These are phyloP conservation scores for Citrus cavaleriei DNA, from an alignment of 345 rosid genomes.

Conservation along the genomic window DNA sequence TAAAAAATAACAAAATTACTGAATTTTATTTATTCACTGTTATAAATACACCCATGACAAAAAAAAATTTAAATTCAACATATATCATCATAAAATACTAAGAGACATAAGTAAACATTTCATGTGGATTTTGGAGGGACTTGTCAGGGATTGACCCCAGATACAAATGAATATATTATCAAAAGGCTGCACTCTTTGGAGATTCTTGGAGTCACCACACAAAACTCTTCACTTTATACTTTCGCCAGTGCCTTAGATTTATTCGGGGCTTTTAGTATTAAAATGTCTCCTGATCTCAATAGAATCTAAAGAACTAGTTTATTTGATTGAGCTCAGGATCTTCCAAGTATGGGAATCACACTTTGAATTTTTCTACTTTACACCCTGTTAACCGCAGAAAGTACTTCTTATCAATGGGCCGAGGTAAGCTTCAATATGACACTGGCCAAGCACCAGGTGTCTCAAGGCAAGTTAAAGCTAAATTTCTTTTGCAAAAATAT, in stretches of 20 bases:
- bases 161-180: background rate
- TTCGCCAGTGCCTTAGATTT: background rate
- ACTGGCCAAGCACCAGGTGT: background rate
- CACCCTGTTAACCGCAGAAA: background rate
- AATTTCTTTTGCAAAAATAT: background rate
- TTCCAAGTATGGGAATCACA: background rate
- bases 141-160: slow-evolving; percentile 14
- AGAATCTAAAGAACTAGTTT: background rate
- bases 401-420: background rate
- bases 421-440: background rate
- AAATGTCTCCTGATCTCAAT: background rate
- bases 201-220: slow-evolving; percentile 13
- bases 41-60: too few species aligned
- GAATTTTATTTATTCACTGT: too few species aligned
- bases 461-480: background rate
- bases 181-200: slow-evolving; percentile 13
- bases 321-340: background rate
- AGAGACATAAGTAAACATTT: background rate
- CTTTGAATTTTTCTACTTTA: background rate
- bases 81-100: too few species aligned
- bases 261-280: background rate
- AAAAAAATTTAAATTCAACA: too few species aligned
- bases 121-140: slow-evolving; percentile 15
- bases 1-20: too few species aligned
- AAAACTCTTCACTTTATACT: background rate